Evolutionary conservation across 1,284 basidiomycete genomes (phyloP), one percentile per base, ranked within the genome.

Genomic region (Hymenochaete sp.): DNA sequence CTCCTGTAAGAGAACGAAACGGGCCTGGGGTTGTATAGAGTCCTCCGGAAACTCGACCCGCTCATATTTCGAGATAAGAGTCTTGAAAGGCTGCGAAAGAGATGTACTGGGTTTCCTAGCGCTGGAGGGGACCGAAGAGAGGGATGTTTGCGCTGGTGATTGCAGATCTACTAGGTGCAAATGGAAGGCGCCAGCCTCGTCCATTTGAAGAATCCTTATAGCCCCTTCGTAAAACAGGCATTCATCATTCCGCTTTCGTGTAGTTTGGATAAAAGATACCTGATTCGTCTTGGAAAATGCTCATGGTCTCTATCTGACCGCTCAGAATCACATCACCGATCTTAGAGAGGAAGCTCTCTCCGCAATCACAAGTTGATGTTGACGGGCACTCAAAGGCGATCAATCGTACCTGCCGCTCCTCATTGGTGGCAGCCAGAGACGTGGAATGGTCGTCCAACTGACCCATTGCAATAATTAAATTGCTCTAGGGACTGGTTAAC

Each of bases 321-420:
- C 40, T 36, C 4, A 51, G 16, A 8, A 44, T 16, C 10, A 44
- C 22, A 22, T 51, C 49, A 7, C 49, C 49, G 18, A 47, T 26
- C 14, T 47, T 44, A 13, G 24, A 22, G 13, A 51, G 16, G 10
- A 18, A 11, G 11, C 21, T 44, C 25, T 44, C 42, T 1, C 45
- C 41, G 38, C 39, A 47, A 8, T 44, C 41, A 28, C 32, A 24
- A 9, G 43, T 26, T 13, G 16, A 35, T n/a, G 29, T 11, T 28
- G 22, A 16, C 8, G 29, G 8, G 2, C 47, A 37, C 24, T 51
- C 49, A 29, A 13, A 42, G 40, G 1, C 31, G 35, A 9, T 38
- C 16, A n/a, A 31, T 44, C 14, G 24, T 26, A n/a, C 35, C 32
- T 14, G 39, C 42, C 8, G 42, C 45, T 18, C 43, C 35, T n/a